Conservation (phyloP, 2,329 filamentous ascomycete species). For the Trichocomaceae sp. region DNA sequence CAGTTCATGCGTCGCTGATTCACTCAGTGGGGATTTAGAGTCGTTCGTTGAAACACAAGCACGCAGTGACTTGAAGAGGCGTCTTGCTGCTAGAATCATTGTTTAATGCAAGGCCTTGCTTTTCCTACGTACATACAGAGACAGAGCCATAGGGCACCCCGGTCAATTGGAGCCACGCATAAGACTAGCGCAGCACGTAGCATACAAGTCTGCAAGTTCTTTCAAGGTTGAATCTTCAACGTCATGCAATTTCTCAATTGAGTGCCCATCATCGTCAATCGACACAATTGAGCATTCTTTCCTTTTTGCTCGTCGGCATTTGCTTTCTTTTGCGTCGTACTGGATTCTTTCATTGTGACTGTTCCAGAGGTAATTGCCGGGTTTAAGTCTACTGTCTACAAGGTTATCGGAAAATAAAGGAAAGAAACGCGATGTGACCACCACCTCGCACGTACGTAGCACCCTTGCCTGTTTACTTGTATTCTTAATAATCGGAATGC, state of each 20-base stretch:
- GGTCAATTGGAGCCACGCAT: constrained; percentile 16
- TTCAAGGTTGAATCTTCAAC: background rate
- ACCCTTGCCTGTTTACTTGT: background rate
- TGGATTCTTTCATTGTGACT: no score
- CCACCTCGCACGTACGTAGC: background rate
- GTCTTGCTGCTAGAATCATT: background rate
- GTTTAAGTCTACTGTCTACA: no score
- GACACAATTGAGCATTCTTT: no score
- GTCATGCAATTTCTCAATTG: background rate
- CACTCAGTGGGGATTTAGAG: background rate
- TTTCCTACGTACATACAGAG: background rate
- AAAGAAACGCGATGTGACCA: constrained; percentile 1
- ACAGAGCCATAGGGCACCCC: background rate
- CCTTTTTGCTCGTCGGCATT: no score
- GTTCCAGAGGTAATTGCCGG: no score
- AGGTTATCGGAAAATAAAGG: constrained; percentile 8
- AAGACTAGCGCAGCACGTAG: constrained; percentile 12
- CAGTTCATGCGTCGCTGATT: background rate
- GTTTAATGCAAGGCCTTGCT: background rate
- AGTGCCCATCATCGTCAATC: no score
- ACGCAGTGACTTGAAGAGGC: background rate
- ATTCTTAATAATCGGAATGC: background rate
- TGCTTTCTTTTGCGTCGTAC: no score
- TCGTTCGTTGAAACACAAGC: background rate
- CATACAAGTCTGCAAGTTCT: background rate